A percentile compares a stretch with the other conserved stretches of the same genome.
Evolutionary conservation across 208 protist species (phyloP).

Genomic region (Acanthamoeba royreba): DNA sequence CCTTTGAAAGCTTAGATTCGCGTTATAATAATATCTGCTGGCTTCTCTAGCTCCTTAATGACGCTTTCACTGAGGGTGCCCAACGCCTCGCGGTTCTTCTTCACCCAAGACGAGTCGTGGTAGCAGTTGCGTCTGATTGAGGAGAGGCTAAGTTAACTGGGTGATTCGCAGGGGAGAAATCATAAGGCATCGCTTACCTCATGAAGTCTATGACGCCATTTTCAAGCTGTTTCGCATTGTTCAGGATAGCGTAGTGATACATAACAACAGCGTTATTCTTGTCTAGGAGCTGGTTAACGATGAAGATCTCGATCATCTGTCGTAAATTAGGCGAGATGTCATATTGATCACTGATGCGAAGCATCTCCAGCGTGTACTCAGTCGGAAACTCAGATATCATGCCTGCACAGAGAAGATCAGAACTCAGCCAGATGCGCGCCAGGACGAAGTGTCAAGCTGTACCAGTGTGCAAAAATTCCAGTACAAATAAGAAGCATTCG

Average conservation of each 20-base stretch:
- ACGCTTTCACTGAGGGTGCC: no score
- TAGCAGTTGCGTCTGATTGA: not conserved
- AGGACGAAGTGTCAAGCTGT: not conserved
- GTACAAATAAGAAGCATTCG: not conserved
- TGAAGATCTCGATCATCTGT: not conserved
- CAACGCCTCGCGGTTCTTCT: not conserved
- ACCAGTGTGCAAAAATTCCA: slow-evolving; percentile 10
- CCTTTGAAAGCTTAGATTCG: no score
- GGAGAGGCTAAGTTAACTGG: not conserved
- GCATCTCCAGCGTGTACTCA: not conserved
- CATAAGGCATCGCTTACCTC: not conserved
- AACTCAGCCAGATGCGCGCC: not conserved
- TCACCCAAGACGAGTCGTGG: not conserved
- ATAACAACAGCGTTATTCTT: not conserved
- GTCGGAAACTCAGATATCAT: not conserved
- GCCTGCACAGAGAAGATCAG: not conserved
- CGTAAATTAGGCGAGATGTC: not conserved
- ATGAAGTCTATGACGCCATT: not conserved
- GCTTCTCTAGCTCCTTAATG: no score
- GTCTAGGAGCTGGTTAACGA: not conserved
- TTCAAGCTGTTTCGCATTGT: not conserved
- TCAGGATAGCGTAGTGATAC: not conserved
- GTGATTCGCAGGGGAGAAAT: not conserved
- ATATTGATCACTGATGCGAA: not conserved
- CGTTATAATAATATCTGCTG: no score